Evolutionary conservation across 192 early-diverging fungal genomes (phyloP), one percentile per base, ranked within the genome.

Genomic region (Backusella circina): DNA sequence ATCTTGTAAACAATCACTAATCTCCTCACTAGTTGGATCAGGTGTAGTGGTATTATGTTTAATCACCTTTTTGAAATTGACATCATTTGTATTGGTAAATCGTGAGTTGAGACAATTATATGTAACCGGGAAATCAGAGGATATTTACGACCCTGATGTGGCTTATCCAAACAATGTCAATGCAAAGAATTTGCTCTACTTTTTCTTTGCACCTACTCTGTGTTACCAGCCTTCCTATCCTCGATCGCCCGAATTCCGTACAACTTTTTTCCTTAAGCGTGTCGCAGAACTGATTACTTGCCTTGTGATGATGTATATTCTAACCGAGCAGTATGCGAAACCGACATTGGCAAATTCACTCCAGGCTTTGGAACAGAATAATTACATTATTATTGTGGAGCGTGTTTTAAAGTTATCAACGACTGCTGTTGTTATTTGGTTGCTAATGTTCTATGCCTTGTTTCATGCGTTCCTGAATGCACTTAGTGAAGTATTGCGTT

Each of bases 151-250:
- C 64, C 75, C 82, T 3, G 80, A 90, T 15, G 36, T 35, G n/a
- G 82, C 83, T 30, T 96, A 96, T 75, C 95, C 95, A 2, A 74
- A 84, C 57, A 95, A 95, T 77, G 86, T 96, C 57, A 89, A 88
- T 12, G 61, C 87, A 16, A 75, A 71, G 31, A 93, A 92, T 79
- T 69, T 92, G 66, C 70, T 84, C 6, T 95, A 96, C 80, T 96
- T 95, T 80, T 89, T 89, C 83, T 83, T 90, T 65, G 91, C 91
- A 9, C 95, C 95, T 10, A 96, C 95, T 30, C 80, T 96, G 73
- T 93, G 94, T 78, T 97, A 96, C 84, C 95, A 97, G 75, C 91
- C 93, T 36, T 87, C 87, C 0, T 97, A 95, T 77, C 95, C 95
- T 65, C 87, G 91, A 37, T 83, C 91, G 15, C 75, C 79, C 18